Percentiles rank a stretch among this genome's conserved stretches.
These are phyloP conservation scores for Vaccinium corymbosum DNA, from an alignment of 148 eudicot genomes.

Conservation along the genomic window DNA sequence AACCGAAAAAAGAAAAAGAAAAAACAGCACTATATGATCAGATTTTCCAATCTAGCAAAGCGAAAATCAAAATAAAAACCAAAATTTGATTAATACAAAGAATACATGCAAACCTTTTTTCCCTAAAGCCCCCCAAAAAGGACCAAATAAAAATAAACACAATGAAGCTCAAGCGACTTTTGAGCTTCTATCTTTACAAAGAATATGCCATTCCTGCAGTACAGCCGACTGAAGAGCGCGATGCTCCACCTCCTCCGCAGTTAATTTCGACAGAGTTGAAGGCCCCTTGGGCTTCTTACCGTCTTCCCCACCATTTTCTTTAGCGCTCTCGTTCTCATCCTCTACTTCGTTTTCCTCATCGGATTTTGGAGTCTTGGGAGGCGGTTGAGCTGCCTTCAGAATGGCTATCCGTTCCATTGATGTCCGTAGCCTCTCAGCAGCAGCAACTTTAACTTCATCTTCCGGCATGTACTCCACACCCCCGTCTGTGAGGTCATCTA, in stretches of 20 bases:
- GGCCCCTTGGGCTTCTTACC: constrained; percentile 58
- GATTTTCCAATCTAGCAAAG: not conserved
- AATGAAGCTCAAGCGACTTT: constrained; percentile 42
- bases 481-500: constrained; percentile 93
- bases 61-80: not conserved
- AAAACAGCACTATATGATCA: not conserved
- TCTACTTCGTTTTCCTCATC: constrained; percentile 46
- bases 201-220: constrained; percentile 80
- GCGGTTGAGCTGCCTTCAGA: constrained; percentile 80
- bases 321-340: constrained; percentile 23
- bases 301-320: constrained; percentile 36
- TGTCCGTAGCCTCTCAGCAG: constrained; percentile 69
- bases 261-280: constrained; percentile 58
- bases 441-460: constrained; percentile 85
- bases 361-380: constrained; percentile 44
- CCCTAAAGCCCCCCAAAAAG: not conserved
- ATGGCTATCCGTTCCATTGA: constrained; percentile 92
- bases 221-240: constrained; percentile 86
- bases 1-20: not conserved
- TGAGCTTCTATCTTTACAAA: constrained; percentile 75
- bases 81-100: not conserved
- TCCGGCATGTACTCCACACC: constrained; percentile 94
- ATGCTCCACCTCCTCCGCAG: constrained; percentile 92
- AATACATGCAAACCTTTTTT: constrained; percentile 3
- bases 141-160: not conserved